Conservation (phyloP, 257 asterid genomes). For the Lycium ferocissimum region DNA sequence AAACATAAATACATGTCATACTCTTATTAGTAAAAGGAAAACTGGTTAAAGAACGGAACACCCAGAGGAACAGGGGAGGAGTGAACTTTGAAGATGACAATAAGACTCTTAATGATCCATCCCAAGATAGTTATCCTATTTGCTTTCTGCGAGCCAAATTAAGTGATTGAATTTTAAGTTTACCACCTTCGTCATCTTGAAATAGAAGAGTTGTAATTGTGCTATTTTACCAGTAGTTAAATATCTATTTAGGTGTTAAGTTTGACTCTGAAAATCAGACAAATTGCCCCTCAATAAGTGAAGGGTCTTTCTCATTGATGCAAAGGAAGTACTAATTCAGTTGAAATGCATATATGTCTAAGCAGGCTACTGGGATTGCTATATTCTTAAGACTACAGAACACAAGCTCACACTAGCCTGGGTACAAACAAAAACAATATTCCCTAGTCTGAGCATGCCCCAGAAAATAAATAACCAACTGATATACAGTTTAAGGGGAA, state of each 20-base stretch:
- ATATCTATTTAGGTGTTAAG: not conserved
- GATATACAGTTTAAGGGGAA: not conserved
- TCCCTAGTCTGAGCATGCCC: not conserved
- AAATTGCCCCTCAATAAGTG: not conserved
- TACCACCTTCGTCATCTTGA: too few relatives aligned
- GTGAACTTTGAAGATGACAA: not conserved
- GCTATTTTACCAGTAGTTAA: too few relatives aligned
- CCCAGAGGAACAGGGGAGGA: not conserved
- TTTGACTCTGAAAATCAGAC: not conserved
- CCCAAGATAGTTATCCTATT: too few relatives aligned
- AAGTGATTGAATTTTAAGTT: too few relatives aligned
- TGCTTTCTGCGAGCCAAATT: too few relatives aligned
- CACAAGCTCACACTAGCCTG: not conserved
- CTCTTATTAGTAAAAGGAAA: not conserved
- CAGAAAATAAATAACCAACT: not conserved
- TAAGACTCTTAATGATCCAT: not conserved
- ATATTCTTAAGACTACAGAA: not conserved
- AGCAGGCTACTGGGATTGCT: not conserved
- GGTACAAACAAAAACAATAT: conserved; percentile 6
- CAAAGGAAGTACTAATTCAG: conserved; percentile 7
- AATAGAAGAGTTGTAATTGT: too few relatives aligned
- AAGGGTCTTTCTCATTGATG: not conserved
- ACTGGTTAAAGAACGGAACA: not conserved
- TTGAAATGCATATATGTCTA: conserved; percentile 1
- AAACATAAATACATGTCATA: not conserved